Evolutionary conservation across 257 asterid species (phyloP).

Genomic region (Apocynum venetum): DNA sequence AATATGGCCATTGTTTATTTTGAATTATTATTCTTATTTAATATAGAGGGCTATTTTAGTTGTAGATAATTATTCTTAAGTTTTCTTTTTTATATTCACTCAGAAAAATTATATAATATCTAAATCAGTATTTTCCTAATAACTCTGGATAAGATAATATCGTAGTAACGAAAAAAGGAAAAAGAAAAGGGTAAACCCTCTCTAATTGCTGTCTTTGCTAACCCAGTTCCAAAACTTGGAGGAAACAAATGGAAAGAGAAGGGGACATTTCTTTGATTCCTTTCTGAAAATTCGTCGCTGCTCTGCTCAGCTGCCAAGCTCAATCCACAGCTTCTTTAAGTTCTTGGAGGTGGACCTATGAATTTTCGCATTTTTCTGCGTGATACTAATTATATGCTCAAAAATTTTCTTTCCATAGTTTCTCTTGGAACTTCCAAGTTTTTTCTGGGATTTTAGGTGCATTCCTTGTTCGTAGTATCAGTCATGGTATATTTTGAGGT

Average conservation of each 20-base stretch:
- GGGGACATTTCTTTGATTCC: neutral
- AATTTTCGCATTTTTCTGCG: neutral
- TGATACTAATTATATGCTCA: neutral
- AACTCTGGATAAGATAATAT: too few relatives aligned
- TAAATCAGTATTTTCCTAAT: too few relatives aligned
- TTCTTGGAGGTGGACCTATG: neutral
- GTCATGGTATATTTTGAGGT: neutral
- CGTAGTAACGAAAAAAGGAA: too few relatives aligned
- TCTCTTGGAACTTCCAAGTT: neutral
- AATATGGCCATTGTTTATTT: too few relatives aligned
- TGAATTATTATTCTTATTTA: too few relatives aligned
- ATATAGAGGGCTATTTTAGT: too few relatives aligned
- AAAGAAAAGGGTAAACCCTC: too few relatives aligned
- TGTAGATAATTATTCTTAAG: too few relatives aligned
- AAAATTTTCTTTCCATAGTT: neutral
- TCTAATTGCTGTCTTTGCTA: too few relatives aligned
- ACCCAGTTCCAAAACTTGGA: neutral
- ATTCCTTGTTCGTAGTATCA: neutral
- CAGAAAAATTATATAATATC: too few relatives aligned
- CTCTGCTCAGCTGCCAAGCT: neutral
- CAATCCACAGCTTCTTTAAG: neutral
- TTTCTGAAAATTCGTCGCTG: neutral
- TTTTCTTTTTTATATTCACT: too few relatives aligned
- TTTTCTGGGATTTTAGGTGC: neutral
- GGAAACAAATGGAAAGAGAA: neutral